phyloP scores from a whole-genome alignment of 176 grass and related monocot genomes.

The Bromus sterilis region DNA sequence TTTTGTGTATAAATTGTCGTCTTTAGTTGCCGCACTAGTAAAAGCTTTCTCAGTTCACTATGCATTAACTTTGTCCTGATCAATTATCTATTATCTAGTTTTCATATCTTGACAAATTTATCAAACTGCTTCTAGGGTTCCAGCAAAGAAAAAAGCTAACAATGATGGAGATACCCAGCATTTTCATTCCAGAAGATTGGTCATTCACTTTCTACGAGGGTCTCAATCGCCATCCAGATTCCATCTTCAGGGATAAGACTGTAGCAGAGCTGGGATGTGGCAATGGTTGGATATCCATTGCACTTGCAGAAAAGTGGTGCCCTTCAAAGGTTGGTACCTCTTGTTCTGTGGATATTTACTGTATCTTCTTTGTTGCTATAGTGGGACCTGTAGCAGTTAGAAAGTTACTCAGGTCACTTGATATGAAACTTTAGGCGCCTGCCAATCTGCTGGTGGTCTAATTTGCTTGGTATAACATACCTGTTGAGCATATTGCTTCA shows the following conservation, averaged over 20 bases:
- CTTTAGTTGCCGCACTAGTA: not conserved
- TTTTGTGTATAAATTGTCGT: not conserved
- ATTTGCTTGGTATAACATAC: not conserved
- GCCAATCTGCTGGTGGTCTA: not conserved
- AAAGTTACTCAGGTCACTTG: not conserved
- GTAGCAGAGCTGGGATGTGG: constrained; percentile 83
- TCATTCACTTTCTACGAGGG: constrained; percentile 99
- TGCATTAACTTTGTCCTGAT: not conserved
- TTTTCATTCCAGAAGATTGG: constrained; percentile 99
- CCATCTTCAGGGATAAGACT: constrained; percentile 87
- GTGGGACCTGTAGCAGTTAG: not conserved
- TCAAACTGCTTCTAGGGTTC: constrained; percentile 45
- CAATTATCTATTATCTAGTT: not conserved
- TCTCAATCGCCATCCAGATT: constrained; percentile 80
- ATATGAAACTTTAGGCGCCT: not conserved
- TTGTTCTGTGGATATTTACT: not conserved
- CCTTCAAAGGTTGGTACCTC: constrained; percentile 61
- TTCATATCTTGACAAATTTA: constrained; percentile 9
- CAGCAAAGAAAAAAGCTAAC: constrained; percentile 83
- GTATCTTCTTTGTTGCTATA: not conserved
- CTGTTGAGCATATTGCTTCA: not conserved
- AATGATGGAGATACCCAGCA: constrained; percentile 99
- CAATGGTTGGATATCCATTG: constrained; percentile 99
- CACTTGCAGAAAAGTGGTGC: constrained; percentile 86
- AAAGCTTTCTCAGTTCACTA: not conserved